Percentiles rank a stretch among this genome's conserved stretches.
phyloP scores from a whole-genome alignment of 306 rosid species.

The Vicia villosa region DNA sequence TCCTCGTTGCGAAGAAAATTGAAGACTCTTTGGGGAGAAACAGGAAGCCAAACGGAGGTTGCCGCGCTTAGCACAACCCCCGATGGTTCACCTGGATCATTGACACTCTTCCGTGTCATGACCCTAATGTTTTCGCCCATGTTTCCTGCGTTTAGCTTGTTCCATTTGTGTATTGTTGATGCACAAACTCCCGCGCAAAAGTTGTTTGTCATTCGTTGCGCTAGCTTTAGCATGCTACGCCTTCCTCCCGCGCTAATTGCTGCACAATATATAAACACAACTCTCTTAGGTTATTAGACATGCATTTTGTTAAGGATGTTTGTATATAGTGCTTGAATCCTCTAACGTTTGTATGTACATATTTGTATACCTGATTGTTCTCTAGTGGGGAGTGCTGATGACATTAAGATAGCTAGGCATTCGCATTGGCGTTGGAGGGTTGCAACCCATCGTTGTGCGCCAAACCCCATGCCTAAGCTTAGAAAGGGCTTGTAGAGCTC shows the following conservation, averaged over 20 bases:
- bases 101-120: constrained; percentile 86
- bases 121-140: constrained; percentile 81
- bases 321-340: neutral
- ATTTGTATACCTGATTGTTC: constrained; percentile 58
- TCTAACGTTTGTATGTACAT: neutral
- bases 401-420: constrained; percentile 83
- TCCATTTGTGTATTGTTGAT: constrained; percentile 85
- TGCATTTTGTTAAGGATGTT: neutral
- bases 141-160: constrained; percentile 65
- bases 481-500: constrained; percentile 72
- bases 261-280: neutral
- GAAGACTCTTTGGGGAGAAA: constrained; percentile 56
- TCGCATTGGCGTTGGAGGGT: constrained; percentile 91
- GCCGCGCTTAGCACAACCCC: constrained; percentile 89
- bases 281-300: neutral
- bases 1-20: constrained; percentile 83
- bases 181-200: constrained; percentile 91
- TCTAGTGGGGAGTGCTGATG: constrained; percentile 57
- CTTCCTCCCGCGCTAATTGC: constrained; percentile 62
- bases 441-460: constrained; percentile 93
- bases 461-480: constrained; percentile 88
- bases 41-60: constrained; percentile 86
- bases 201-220: constrained; percentile 86
- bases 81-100: constrained; percentile 93
- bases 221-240: constrained; percentile 90